Conservation (phyloP, 768 basidiomycete species). For the Agrocybe pediades region DNA sequence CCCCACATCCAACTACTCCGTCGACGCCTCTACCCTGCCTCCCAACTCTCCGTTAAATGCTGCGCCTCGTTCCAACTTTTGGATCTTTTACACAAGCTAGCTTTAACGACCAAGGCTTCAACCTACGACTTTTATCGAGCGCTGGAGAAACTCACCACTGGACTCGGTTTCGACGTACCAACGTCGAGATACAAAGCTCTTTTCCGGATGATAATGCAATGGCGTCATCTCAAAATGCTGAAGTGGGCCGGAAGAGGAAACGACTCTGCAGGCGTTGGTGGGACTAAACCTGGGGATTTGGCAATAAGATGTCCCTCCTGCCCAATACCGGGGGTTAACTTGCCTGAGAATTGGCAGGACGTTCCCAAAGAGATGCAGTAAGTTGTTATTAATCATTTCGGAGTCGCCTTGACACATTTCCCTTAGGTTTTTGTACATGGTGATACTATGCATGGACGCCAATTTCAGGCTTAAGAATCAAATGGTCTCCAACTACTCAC, state of each 20-base stretch:
- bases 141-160: no score
- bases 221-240: conserved; percentile 23
- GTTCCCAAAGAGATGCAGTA: conserved; percentile 4
- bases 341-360: conserved; percentile 13
- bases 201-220: conserved; percentile 16
- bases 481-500: conserved; percentile 1
- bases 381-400: not conserved
- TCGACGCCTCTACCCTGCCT: not conserved
- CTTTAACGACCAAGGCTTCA: not conserved
- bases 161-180: not conserved
- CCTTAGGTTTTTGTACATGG: not conserved
- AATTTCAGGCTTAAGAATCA: no score
- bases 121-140: not conserved
- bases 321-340: conserved; percentile 21
- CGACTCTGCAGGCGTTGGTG: conserved; percentile 13
- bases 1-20: not conserved
- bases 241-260: conserved; percentile 22
- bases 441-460: not conserved
- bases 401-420: not conserved
- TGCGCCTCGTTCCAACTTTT: not conserved
- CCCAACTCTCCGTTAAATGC: not conserved
- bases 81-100: not conserved
- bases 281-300: conserved; percentile 18
- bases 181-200: conserved; percentile 15
- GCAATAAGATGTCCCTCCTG: conserved; percentile 27